Evolutionary conservation across 202 grass and related monocot genomes (phyloP).

Genomic region (Zoysia matrella): DNA sequence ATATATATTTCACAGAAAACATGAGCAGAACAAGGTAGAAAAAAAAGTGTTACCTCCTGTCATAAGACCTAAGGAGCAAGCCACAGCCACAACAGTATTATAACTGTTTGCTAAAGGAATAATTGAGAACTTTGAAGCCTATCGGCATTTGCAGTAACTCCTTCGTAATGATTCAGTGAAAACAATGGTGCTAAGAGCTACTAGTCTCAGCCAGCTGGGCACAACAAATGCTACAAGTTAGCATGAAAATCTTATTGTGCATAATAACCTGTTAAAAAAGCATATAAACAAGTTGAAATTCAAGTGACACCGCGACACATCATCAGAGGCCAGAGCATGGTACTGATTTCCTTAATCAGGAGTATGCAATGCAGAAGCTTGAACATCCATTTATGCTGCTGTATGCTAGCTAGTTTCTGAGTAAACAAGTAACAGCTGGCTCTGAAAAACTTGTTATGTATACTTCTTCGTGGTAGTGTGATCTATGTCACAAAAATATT

Average conservation of each 20-base stretch:
- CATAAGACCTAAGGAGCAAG: constrained; percentile 31
- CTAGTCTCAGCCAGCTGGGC: constrained; percentile 28
- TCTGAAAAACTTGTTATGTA: constrained; percentile 2
- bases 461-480: neutral
- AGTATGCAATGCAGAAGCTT: neutral
- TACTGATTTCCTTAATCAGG: constrained; percentile 14
- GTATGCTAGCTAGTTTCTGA: neutral
- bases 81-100: constrained; percentile 12
- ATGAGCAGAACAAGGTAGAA: constrained; percentile 16
- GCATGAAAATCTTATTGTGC: neutral
- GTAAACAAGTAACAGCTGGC: neutral
- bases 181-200: constrained; percentile 15
- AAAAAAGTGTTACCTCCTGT: constrained; percentile 46
- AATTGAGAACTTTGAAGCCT: neutral
- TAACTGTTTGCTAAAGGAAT: constrained; percentile 19
- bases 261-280: constrained; percentile 19
- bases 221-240: constrained; percentile 29
- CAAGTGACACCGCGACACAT: neutral
- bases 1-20: neutral
- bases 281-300: neutral
- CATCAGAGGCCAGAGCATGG: neutral
- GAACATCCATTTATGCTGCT: neutral
- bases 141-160: constrained; percentile 43
- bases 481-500: neutral
- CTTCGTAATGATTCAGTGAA: constrained; percentile 11